Evolutionary conservation across 2,329 filamentous ascomycete species (phyloP).

Genomic region (Apiospora phragmitis): DNA sequence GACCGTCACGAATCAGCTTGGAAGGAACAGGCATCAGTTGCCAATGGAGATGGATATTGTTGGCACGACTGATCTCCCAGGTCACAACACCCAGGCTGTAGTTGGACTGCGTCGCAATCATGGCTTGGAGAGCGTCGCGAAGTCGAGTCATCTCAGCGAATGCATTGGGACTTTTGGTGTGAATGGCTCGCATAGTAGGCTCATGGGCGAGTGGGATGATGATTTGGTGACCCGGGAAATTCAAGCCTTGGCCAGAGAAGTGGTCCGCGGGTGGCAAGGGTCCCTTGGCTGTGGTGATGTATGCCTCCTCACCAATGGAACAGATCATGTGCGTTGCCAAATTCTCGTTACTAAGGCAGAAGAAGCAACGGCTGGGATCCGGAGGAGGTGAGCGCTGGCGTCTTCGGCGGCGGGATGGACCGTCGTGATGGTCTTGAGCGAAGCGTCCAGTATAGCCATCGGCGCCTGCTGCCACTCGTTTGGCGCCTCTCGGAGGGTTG

Average conservation of each 20-base stretch:
- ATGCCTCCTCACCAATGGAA: constrained; percentile 83
- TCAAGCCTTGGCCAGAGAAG: constrained; percentile 63
- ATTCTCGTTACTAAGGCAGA: constrained; percentile 87
- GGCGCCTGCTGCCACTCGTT: constrained; percentile 50
- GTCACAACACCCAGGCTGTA: constrained; percentile 77
- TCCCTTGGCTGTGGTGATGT: constrained; percentile 90
- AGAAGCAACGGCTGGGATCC: constrained; percentile 83
- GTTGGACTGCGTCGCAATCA: constrained; percentile 62
- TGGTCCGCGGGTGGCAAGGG: constrained; percentile 73
- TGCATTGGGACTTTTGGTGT: constrained; percentile 55
- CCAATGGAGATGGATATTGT: constrained; percentile 90
- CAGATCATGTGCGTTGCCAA: constrained; percentile 85
- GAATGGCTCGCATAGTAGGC: constrained; percentile 70
- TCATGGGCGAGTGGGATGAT: constrained; percentile 87
- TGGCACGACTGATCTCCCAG: constrained; percentile 84
- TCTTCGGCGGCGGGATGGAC: constrained; percentile 42
- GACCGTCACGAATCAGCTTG: constrained; percentile 66
- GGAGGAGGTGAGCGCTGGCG: constrained; percentile 57
- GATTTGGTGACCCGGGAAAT: constrained; percentile 82
- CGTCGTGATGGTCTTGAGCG: constrained; percentile 45
- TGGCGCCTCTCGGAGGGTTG: constrained; percentile 50
- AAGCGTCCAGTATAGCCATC: constrained; percentile 57
- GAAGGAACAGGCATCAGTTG: constrained; percentile 80
- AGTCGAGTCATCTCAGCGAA: constrained; percentile 83
- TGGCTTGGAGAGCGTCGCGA: constrained; percentile 72